Evolutionary conservation across 768 basidiomycete species (phyloP), one percentile per base, ranked within the genome.

Genomic region (Agrocybe pediades): DNA sequence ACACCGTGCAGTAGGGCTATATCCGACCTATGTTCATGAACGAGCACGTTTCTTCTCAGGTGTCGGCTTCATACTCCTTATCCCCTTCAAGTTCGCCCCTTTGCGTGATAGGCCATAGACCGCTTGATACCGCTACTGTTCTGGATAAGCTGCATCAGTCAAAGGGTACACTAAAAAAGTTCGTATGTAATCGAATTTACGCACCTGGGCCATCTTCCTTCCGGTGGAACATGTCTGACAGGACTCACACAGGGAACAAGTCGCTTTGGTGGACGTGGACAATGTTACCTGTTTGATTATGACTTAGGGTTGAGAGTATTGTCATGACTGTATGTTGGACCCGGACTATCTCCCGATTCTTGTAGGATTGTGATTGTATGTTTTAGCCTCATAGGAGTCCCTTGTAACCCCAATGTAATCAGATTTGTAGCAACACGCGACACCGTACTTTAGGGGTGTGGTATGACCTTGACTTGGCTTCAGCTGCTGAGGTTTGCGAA

Each of bases 11-110:
- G 56, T 27, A 19, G 24, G 2, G 6, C 24, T 40, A 40, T 9
- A 26, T 19, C 19, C 19, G 39, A 19, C 39, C 39, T 16, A 40
- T 40, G n/a, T n/a, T 17, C 41, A 46, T 27, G 23, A 16, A 21
- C 33, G 33, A 26, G 53, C 43, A 56, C 46, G 53, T 53, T 20
- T 36, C 17, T 46, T 53, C 44, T 44, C 61, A 89, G 87, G 73
- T 88, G 46, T 66, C 78, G 29, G 83, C 85, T 5, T 82, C 85
- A 1, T 88, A 89, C 63, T 78, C 76, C 13, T 74, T 89, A 41
- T 76, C 81, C 9, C 85, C 86, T 9, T 82, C 86, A 15, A 79
- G 75, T 66, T 81, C 82, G 42, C 76, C 83, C 1, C 64, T 82
- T 33, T 86, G 86, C 61, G 69, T 88, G 33, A 74, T 88, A 19